These are phyloP conservation scores for Lavandula angustifolia DNA, from an alignment of 257 asterid genomes.

Conservation along the genomic window DNA sequence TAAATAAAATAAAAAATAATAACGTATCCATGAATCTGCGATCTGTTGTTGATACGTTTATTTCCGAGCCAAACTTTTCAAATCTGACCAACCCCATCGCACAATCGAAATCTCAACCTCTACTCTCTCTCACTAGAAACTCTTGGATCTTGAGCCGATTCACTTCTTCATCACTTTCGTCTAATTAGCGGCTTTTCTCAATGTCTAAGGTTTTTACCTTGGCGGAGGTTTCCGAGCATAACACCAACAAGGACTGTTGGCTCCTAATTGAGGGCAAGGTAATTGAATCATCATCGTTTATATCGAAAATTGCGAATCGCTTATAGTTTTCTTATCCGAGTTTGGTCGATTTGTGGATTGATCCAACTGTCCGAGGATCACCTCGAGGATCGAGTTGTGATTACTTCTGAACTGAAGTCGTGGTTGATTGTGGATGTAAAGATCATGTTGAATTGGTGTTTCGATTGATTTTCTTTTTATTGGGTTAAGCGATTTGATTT, in stretches of 20 bases:
- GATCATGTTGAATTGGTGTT: too few species aligned
- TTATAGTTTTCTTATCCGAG: not conserved
- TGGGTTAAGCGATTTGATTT: constrained; percentile 1
- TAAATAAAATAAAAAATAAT: too few species aligned
- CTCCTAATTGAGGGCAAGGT: constrained; percentile 77
- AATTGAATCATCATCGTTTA: not conserved
- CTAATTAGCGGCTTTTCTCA: not conserved
- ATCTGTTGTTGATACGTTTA: too few species aligned
- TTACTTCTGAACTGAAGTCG: not conserved
- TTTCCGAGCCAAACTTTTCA: too few species aligned
- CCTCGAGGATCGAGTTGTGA: not conserved
- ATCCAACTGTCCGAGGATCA: constrained; percentile 22
- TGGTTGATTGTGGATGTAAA: not conserved
- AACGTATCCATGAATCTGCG: too few species aligned
- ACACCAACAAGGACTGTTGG: constrained; percentile 80
- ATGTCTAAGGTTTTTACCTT: constrained; percentile 68
- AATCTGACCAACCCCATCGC: too few species aligned
- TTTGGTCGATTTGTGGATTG: constrained; percentile 16
- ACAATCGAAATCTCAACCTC: too few species aligned
- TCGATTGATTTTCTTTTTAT: not conserved
- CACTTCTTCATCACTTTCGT: not conserved
- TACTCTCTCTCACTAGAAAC: too few species aligned
- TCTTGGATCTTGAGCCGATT: too few species aligned
- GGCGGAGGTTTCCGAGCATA: constrained; percentile 80
- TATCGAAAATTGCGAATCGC: not conserved